Evolutionary conservation across 2,329 filamentous ascomycete genomes (phyloP).

Genomic region (Chalaropsis thielavioides): DNA sequence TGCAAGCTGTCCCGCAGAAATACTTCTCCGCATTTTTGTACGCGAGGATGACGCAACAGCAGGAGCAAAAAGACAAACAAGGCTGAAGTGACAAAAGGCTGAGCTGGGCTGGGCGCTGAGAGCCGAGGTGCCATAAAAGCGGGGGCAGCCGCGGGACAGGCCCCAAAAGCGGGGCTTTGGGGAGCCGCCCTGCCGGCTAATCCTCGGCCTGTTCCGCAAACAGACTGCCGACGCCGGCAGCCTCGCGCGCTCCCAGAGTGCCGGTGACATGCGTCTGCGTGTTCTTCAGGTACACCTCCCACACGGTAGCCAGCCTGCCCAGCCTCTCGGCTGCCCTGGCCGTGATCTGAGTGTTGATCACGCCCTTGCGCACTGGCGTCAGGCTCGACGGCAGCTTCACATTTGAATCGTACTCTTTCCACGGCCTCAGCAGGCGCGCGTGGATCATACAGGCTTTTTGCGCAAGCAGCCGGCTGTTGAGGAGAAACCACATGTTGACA

Average conservation of each 20-base stretch:
- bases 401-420: conserved; percentile 1
- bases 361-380: neutral
- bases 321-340: neutral
- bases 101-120: neutral
- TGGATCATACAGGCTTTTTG: neutral
- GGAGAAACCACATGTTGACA: conserved; percentile 1
- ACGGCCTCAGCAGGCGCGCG: neutral
- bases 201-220: neutral
- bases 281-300: neutral
- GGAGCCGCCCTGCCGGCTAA: neutral
- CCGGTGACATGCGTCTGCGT: neutral
- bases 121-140: neutral
- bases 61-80: neutral
- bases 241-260: neutral
- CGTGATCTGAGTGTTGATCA: neutral
- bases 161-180: neutral
- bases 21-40: neutral
- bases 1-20: neutral
- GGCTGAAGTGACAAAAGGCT: neutral
- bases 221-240: neutral
- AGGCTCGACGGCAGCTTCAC: neutral
- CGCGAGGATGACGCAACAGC: neutral
- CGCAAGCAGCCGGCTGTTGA: neutral
- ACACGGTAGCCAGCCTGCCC: neutral
- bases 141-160: neutral